These are phyloP conservation scores for Solanum sejunctum DNA, from an alignment of 257 asterid genomes.

Conservation along the genomic window DNA sequence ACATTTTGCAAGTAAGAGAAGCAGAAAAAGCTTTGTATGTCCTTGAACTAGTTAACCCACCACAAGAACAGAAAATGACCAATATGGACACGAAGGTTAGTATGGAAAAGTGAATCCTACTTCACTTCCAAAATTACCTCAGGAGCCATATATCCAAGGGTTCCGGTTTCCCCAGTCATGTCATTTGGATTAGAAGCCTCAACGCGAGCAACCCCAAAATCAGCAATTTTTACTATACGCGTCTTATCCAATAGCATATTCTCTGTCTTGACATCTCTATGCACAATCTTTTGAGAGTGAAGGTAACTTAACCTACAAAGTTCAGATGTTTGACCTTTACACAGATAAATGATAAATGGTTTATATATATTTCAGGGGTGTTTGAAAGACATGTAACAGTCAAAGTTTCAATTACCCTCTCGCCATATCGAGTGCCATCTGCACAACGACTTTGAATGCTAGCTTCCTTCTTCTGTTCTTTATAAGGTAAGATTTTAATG, in stretches of 20 bases:
- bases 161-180: constrained; percentile 91
- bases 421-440: constrained; percentile 76
- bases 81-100: not conserved
- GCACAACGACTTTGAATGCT: constrained; percentile 78
- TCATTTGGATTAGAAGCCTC: constrained; percentile 88
- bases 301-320: constrained; percentile 66
- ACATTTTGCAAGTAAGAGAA: not conserved
- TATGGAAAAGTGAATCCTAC: not conserved
- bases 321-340: not conserved
- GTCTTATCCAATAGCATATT: constrained; percentile 76
- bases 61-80: not conserved
- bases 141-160: constrained; percentile 94
- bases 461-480: constrained; percentile 69
- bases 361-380: not conserved
- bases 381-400: not conserved
- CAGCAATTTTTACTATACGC: constrained; percentile 75
- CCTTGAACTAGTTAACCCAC: not conserved
- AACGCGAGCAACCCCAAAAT: constrained; percentile 84
- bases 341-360: not conserved
- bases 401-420: constrained; percentile 41
- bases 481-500: constrained; percentile 64
- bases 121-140: constrained; percentile 35
- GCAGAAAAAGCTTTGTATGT: not conserved
- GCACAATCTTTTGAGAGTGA: constrained; percentile 77
- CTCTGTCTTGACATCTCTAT: constrained; percentile 83